Evolutionary conservation across 2,329 filamentous ascomycete genomes (phyloP).

Genomic region (Fusarium temperatum): DNA sequence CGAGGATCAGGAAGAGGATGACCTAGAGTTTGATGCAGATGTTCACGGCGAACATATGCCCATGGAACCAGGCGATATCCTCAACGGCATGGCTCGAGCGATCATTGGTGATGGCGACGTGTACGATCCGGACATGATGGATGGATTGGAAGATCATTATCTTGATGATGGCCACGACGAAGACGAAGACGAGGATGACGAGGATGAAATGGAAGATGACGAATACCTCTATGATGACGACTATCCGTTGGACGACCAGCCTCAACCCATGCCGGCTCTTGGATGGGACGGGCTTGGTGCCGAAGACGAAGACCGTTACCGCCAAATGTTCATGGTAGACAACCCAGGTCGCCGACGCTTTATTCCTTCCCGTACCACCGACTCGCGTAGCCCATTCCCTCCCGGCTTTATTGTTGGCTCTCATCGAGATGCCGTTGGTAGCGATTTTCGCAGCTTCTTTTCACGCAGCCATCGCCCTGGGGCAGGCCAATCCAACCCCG

Average conservation of each 20-base stretch:
- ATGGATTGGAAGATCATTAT: conserved; percentile 62
- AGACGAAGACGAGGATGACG: conserved; percentile 68
- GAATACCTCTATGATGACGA: conserved; percentile 70
- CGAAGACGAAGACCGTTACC: conserved; percentile 59
- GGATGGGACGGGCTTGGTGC: conserved; percentile 67
- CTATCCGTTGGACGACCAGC: conserved; percentile 60
- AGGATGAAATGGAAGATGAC: conserved; percentile 76
- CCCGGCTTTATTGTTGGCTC: conserved; percentile 61
- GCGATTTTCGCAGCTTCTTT: conserved; percentile 62
- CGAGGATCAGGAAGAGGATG: conserved; percentile 61
- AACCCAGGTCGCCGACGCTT: conserved; percentile 54
- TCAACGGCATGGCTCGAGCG: conserved; percentile 65
- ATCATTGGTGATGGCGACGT: conserved; percentile 62
- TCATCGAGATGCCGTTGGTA: conserved; percentile 59
- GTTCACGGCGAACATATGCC: conserved; percentile 61
- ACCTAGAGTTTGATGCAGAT: conserved; percentile 64
- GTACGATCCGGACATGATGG: conserved; percentile 63
- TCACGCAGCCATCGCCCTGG: conserved; percentile 63
- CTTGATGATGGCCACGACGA: conserved; percentile 68
- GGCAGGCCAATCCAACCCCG: conserved; percentile 65
- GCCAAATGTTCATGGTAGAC: conserved; percentile 60
- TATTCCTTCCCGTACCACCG: conserved; percentile 46
- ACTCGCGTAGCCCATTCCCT: conserved; percentile 68
- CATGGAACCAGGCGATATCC: conserved; percentile 56
- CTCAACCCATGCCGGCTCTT: conserved; percentile 57